These are phyloP conservation scores for Beauveria sp. DNA, from an alignment of 2,329 filamentous ascomycete genomes.

Conservation along the genomic window DNA sequence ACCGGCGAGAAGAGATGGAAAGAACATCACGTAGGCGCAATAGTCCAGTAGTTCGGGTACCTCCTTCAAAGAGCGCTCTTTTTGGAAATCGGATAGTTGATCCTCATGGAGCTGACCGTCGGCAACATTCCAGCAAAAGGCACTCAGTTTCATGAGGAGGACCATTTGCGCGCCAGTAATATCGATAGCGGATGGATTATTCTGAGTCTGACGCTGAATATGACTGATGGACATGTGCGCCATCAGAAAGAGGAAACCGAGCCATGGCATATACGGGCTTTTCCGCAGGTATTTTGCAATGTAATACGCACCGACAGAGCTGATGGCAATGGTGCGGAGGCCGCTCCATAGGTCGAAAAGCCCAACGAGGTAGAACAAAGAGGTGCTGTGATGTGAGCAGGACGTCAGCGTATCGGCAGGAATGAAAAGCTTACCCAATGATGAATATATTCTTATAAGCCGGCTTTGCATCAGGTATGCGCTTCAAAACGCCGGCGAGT, in stretches of 20 bases:
- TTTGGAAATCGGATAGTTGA: slow-evolving; percentile 80
- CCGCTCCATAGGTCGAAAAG: slow-evolving; percentile 91
- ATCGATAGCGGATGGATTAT: slow-evolving; percentile 63
- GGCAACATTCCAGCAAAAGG: slow-evolving; percentile 97
- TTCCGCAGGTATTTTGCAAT: slow-evolving; percentile 73
- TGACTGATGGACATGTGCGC: slow-evolving; percentile 90
- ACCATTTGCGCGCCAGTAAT: slow-evolving; percentile 98
- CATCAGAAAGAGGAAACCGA: slow-evolving; percentile 91
- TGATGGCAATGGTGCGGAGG: slow-evolving; percentile 69
- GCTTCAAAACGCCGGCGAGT: slow-evolving; percentile 78
- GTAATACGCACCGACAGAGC: slow-evolving; percentile 69
- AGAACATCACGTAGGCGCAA: slow-evolving; percentile 88
- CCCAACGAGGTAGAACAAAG: slow-evolving; percentile 85
- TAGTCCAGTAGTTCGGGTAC: slow-evolving; percentile 76
- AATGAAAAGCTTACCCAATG: slow-evolving; percentile 48
- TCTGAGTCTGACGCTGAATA: slow-evolving; percentile 66
- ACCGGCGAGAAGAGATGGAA: slow-evolving; percentile 81
- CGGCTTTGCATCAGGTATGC: slow-evolving; percentile 78
- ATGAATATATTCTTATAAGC: slow-evolving; percentile 84
- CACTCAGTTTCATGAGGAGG: slow-evolving; percentile 90
- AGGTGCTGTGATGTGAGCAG: slow-evolving; percentile 44
- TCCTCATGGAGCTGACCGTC: slow-evolving; percentile 76
- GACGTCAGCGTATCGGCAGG: background rate
- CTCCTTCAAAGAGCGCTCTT: slow-evolving; percentile 66
- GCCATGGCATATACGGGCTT: slow-evolving; percentile 95